phyloP scores from a whole-genome alignment of 192 early-diverging fungal species.

The Linnemannia hyalina region DNA sequence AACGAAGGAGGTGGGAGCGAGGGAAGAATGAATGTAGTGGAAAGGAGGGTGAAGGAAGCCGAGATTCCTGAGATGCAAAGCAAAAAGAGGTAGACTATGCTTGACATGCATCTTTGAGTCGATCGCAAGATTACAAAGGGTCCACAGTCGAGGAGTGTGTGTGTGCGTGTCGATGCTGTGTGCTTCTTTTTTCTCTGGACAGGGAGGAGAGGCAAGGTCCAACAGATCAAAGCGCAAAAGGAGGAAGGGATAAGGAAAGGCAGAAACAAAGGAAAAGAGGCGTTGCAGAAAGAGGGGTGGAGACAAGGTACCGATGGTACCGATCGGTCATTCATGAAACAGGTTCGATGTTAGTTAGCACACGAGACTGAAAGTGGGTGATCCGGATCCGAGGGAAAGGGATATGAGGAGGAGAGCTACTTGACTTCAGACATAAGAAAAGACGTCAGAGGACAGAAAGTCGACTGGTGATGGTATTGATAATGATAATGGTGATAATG shows the following conservation, averaged over 20 bases:
- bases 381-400: neutral
- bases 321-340: neutral
- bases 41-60: neutral
- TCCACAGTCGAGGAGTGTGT: too few species aligned
- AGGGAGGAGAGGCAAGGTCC: neutral
- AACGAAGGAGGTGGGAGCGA: neutral
- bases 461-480: neutral
- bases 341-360: neutral
- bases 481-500: neutral
- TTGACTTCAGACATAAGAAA: neutral
- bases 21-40: neutral
- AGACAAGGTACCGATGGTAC: neutral
- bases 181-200: too few species aligned
- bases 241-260: neutral
- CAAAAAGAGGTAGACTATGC: neutral
- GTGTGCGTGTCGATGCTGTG: neutral
- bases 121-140: neutral
- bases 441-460: neutral
- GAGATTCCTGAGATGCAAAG: neutral
- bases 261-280: neutral
- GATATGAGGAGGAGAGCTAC: neutral
- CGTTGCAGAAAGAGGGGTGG: neutral
- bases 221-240: neutral
- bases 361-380: neutral
- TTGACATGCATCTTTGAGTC: neutral